These are phyloP conservation scores for Tylopilus intermedius DNA, from an alignment of 768 basidiomycete genomes.

Conservation along the genomic window DNA sequence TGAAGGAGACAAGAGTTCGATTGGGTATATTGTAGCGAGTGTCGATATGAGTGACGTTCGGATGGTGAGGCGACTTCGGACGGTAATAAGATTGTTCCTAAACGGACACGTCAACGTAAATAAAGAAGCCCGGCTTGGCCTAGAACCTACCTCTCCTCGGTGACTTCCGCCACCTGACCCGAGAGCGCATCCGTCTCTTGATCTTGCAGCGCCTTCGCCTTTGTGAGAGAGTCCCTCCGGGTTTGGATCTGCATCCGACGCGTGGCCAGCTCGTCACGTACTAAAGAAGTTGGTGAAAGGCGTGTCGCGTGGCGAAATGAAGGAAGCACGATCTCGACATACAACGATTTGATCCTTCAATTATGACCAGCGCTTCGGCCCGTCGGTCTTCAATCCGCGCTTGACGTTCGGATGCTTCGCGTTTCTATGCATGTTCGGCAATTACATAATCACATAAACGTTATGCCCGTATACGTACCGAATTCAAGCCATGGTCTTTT, in stretches of 20 bases:
- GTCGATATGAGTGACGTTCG: slow-evolving; percentile 64
- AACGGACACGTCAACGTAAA: slow-evolving; percentile 13
- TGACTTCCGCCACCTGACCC: slow-evolving; percentile 31
- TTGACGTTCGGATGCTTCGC: slow-evolving; percentile 65
- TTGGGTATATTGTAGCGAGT: slow-evolving; percentile 80
- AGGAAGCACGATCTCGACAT: slow-evolving; percentile 25
- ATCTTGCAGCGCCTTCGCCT: slow-evolving; percentile 39
- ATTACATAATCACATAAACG: slow-evolving; percentile 19
- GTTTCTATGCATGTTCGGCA: slow-evolving; percentile 42
- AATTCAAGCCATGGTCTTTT: slow-evolving; percentile 34
- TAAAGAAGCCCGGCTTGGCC: slow-evolving; percentile 1
- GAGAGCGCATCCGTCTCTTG: slow-evolving; percentile 26
- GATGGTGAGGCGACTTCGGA: slow-evolving; percentile 48
- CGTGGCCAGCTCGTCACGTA: slow-evolving; percentile 38
- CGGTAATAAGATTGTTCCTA: slow-evolving; percentile 45
- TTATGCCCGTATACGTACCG: slow-evolving; percentile 33
- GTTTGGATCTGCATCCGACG: slow-evolving; percentile 41
- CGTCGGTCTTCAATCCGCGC: slow-evolving; percentile 49
- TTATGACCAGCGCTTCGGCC: slow-evolving; percentile 38
- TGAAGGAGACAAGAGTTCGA: slow-evolving; percentile 77
- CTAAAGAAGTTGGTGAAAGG: slow-evolving; percentile 28
- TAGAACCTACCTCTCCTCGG: slow-evolving; percentile 36
- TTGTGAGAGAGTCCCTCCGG: slow-evolving; percentile 43
- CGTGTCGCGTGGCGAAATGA: slow-evolving; percentile 16
- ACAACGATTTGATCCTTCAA: slow-evolving; percentile 46